Evolutionary conservation across 192 early-diverging fungal genomes (phyloP), one percentile per base, ranked within the genome.

Genomic region (Podila clonocystis): DNA sequence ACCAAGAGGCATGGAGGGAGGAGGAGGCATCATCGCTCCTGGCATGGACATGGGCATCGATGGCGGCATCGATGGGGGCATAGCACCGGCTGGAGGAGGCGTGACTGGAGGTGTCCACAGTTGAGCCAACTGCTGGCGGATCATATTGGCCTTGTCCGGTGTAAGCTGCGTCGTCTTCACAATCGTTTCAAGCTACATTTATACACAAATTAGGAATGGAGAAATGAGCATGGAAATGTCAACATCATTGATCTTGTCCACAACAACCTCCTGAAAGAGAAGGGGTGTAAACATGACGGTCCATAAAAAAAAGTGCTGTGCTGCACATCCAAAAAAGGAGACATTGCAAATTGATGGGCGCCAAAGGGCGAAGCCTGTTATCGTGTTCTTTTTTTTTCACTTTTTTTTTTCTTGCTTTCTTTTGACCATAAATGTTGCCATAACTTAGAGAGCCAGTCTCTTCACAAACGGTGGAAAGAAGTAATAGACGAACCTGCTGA

Each of bases 101-200:
- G 70, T 31, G 28, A 71, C 48, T 2, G 74, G 45, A 31, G 85
- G 73, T 20, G 67, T 63, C 38, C 77, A 70, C 24, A 84, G 61
- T 33, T 78, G 67, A 30, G 85, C 68, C 26, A 85, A 67, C 26
- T 86, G 82, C 62, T 84, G 83, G 2, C 86, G 73, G 82, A 82
- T 77, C 65, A 84, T 82, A 20, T 75, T 75, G 13, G 87, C 84
- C 45, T 86, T 83, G 26, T 77, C 83, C 7, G 80, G 71, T 20
- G 86, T 86, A 22, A 76, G 58, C 17, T 73, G 62, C 6, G 88
- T 86, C 19, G 74, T 83, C 75, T 86, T 75, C 26, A 89, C 76
- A 9, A 83, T 78, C 50, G 74, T 66, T 52, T 83, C 70, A 13
- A 89, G 59, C 88, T 89, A 78, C 20, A 26, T 50, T 61, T 26